A percentile compares a stretch with the other conserved stretches of the same genome.
Evolutionary conservation across 2,329 filamentous ascomycete species (phyloP).

Genomic region (Diaporthe sp.): DNA sequence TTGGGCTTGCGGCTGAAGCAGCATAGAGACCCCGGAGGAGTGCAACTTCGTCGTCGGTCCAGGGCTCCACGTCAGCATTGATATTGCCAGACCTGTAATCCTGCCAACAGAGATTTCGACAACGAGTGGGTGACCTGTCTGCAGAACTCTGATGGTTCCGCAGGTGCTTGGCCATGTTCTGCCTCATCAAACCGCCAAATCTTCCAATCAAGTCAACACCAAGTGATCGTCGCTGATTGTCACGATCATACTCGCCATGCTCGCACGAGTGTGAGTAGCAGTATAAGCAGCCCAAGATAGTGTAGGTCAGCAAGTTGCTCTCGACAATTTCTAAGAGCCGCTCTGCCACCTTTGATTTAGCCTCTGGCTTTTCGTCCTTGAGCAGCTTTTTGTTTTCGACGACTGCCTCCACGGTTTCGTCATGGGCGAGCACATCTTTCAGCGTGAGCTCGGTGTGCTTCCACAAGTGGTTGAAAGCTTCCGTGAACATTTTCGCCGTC

Average conservation of each 20-base stretch:
- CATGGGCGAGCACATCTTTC: slow-evolving; percentile 62
- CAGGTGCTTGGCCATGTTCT: slow-evolving; percentile 45
- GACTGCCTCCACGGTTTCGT: slow-evolving; percentile 64
- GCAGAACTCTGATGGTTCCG: slow-evolving; percentile 22
- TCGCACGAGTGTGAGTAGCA: slow-evolving; percentile 71
- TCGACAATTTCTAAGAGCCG: slow-evolving; percentile 53
- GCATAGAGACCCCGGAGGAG: slow-evolving; percentile 60
- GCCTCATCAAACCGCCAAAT: slow-evolving; percentile 43
- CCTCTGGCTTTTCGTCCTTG: slow-evolving; percentile 54
- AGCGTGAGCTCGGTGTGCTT: slow-evolving; percentile 57
- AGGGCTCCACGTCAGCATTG: slow-evolving; percentile 49
- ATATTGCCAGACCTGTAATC: slow-evolving; percentile 45
- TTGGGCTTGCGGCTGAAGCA: slow-evolving; percentile 30
- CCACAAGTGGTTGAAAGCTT: slow-evolving; percentile 68
- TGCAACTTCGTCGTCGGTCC: slow-evolving; percentile 60
- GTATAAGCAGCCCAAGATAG: slow-evolving; percentile 66
- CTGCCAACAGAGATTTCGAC: slow-evolving; percentile 56
- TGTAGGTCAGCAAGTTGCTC: slow-evolving; percentile 63
- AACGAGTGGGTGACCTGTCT: slow-evolving; percentile 37
- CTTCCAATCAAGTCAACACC: slow-evolving; percentile 58
- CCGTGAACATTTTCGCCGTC: slow-evolving; percentile 61
- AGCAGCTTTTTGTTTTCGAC: slow-evolving; percentile 64
- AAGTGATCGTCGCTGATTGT: slow-evolving; percentile 64
- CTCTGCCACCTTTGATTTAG: slow-evolving; percentile 49
- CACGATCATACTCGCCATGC: slow-evolving; percentile 67